phyloP scores from a whole-genome alignment of 371 early-diverging fungal genomes.

The Rhizomucor pusillus region DNA sequence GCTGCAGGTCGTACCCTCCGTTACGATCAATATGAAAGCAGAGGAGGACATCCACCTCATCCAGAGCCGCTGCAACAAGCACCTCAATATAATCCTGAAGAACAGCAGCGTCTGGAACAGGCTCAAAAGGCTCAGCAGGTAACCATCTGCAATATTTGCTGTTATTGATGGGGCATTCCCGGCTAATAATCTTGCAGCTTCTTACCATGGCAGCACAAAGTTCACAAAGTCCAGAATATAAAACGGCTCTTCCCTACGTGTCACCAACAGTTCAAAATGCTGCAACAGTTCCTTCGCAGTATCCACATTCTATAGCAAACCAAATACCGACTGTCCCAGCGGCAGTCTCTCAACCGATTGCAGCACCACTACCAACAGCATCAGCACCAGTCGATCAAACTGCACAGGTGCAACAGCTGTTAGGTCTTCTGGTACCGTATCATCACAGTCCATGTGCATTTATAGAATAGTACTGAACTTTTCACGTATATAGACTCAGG shows the following conservation, averaged over 20 bases:
- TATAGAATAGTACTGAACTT: neutral
- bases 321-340: neutral
- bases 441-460: neutral
- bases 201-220: conserved; percentile 18
- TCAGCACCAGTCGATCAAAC: conserved; percentile 15
- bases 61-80: conserved; percentile 7
- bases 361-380: neutral
- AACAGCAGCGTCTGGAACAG: conserved; percentile 20
- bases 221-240: conserved; percentile 6
- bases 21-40: conserved; percentile 2
- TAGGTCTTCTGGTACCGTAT: conserved; percentile 16
- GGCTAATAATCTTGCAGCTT: conserved; percentile 8
- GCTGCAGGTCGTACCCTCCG: neutral
- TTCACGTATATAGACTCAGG: conserved; percentile 8
- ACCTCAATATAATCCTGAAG: neutral
- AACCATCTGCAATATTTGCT: neutral
- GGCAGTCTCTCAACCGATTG: conserved; percentile 1
- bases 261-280: neutral
- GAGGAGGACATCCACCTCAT: neutral
- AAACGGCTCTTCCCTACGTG: no score
- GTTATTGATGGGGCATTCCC: neutral
- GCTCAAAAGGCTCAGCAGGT: conserved; percentile 35
- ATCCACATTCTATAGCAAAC: neutral
- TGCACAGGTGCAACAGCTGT: conserved; percentile 18
- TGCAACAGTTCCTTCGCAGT: neutral